phyloP scores from a whole-genome alignment of 768 basidiomycete genomes.

The Leccinum subgranulosum region DNA sequence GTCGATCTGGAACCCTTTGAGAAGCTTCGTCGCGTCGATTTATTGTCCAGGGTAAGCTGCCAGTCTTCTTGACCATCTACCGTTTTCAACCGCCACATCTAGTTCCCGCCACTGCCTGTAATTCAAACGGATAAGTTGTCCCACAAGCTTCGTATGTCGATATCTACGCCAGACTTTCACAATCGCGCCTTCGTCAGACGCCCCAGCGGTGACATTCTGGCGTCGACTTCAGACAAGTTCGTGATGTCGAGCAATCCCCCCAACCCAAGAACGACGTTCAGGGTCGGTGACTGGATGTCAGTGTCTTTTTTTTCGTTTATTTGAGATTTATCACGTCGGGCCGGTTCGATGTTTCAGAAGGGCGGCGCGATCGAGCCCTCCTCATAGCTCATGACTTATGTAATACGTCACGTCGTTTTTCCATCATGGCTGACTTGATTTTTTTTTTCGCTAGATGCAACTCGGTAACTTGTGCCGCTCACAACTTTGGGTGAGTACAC shows the following conservation, averaged over 20 bases:
- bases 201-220: background rate
- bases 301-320: conserved; percentile 34
- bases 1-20: conserved; percentile 59
- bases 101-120: conserved; percentile 24
- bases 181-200: conserved; percentile 14
- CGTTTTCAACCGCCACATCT: background rate
- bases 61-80: background rate
- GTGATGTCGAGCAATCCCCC: conserved; percentile 69
- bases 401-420: background rate
- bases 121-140: conserved; percentile 17
- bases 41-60: conserved; percentile 23
- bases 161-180: conserved; percentile 34
- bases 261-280: conserved; percentile 63
- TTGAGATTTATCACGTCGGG: conserved; percentile 15
- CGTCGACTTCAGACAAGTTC: conserved; percentile 35
- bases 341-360: conserved; percentile 9
- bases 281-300: conserved; percentile 76
- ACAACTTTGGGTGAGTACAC: conserved; percentile 64
- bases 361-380: conserved; percentile 14
- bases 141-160: conserved; percentile 32
- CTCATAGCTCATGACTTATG: background rate
- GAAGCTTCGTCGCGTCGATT: conserved; percentile 49
- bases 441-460: conserved; percentile 47
- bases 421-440: conserved; percentile 6
- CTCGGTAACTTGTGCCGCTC: conserved; percentile 67